These are phyloP conservation scores for Diversispora epigaea DNA, from an alignment of 192 early-diverging fungal species.

Conservation along the genomic window DNA sequence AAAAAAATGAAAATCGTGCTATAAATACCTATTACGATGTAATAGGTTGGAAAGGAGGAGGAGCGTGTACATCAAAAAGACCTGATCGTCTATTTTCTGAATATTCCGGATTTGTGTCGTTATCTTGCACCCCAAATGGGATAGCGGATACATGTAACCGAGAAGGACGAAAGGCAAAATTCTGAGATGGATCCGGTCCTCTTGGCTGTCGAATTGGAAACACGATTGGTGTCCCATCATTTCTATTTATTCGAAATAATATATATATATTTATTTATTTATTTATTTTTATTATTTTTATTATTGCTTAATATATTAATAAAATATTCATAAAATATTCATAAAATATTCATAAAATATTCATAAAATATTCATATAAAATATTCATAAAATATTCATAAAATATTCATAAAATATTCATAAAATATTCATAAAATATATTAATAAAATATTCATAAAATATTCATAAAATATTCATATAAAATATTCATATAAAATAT, in stretches of 20 bases:
- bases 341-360: too few species aligned
- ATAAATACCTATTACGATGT: conserved; percentile 14
- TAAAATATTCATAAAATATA: neutral
- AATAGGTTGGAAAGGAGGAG: conserved; percentile 32
- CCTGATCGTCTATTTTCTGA: conserved; percentile 21
- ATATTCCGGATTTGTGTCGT: conserved; percentile 6
- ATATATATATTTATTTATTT: neutral
- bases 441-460: too few species aligned
- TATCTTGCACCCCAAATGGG: conserved; percentile 21
- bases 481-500: neutral
- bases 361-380: neutral
- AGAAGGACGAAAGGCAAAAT: conserved; percentile 63
- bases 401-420: too few species aligned
- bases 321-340: neutral
- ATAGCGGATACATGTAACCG: conserved; percentile 24
- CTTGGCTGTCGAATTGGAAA: conserved; percentile 73
- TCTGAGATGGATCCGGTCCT: conserved; percentile 69
- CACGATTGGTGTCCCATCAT: conserved; percentile 42
- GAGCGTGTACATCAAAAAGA: conserved; percentile 29
- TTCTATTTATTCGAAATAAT: neutral
- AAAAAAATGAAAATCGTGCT: too few species aligned
- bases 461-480: neutral
- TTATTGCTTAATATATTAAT: neutral
- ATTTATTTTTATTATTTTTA: neutral
- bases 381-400: neutral